These are phyloP conservation scores for Glycyrrhiza uralensis DNA, from an alignment of 306 rosid genomes.

Conservation along the genomic window DNA sequence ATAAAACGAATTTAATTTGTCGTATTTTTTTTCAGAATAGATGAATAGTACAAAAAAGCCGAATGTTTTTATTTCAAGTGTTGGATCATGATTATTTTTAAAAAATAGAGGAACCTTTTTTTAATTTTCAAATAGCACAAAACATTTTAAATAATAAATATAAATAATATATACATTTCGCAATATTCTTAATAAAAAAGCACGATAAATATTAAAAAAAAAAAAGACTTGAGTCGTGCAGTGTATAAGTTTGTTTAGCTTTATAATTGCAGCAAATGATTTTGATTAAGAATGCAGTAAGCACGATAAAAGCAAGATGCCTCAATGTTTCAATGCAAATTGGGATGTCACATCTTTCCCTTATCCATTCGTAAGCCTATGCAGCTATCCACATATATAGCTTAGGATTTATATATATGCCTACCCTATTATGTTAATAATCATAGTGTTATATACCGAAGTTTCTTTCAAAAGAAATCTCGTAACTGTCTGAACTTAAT, in stretches of 20 bases:
- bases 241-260: conserved; percentile 29
- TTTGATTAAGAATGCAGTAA: conserved; percentile 26
- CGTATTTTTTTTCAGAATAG: too few relatives aligned
- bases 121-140: too few relatives aligned
- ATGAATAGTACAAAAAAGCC: too few relatives aligned
- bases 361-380: conserved; percentile 16
- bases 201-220: too few relatives aligned
- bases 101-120: too few relatives aligned
- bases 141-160: too few relatives aligned
- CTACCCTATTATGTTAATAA: conserved; percentile 16
- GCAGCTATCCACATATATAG: background rate
- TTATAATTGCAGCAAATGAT: conserved; percentile 34
- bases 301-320: conserved; percentile 34
- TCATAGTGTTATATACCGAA: background rate
- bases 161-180: too few relatives aligned
- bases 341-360: conserved; percentile 34
- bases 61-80: too few relatives aligned
- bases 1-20: too few relatives aligned
- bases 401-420: conserved; percentile 21
- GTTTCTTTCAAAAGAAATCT: background rate
- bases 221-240: too few relatives aligned
- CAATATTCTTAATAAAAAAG: too few relatives aligned
- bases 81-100: too few relatives aligned
- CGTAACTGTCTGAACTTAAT: background rate
- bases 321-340: conserved; percentile 38